These are phyloP conservation scores for Yamadazyma mexicana DNA, from an alignment of 1,139 yeast species.

Conservation along the genomic window DNA sequence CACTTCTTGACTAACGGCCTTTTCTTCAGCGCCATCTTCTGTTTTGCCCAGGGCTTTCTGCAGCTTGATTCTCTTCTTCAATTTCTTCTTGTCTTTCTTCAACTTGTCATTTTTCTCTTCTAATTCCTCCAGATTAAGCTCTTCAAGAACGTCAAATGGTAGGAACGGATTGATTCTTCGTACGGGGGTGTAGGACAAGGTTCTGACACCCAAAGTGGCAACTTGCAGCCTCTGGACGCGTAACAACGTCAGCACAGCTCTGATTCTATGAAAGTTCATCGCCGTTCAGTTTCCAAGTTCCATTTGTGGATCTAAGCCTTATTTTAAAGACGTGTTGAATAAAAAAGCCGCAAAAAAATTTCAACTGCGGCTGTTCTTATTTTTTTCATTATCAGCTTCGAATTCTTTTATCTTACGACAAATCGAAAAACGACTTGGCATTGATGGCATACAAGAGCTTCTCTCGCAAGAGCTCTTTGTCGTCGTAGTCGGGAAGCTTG, in stretches of 20 bases:
- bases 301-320: neutral
- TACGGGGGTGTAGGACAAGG: constrained; percentile 2
- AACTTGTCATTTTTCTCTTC: constrained; percentile 28
- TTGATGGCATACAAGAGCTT: constrained; percentile 77
- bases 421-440: constrained; percentile 83
- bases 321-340: neutral
- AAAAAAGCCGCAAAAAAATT: neutral
- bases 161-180: constrained; percentile 27
- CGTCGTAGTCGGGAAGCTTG: constrained; percentile 77
- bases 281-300: too few relatives aligned
- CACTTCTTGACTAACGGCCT: constrained; percentile 10
- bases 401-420: constrained; percentile 36
- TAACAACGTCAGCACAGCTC: neutral
- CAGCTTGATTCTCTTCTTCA: constrained; percentile 22
- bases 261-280: too few relatives aligned
- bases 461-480: constrained; percentile 54
- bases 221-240: neutral
- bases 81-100: constrained; percentile 24
- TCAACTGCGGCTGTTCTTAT: neutral
- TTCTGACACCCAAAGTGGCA: neutral
- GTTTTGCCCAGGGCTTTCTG: constrained; percentile 15
- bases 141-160: constrained; percentile 35
- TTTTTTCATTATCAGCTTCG: neutral
- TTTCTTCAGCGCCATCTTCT: constrained; percentile 5
- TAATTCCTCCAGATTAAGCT: constrained; percentile 29